Evolutionary conservation across 176 grass and related monocot genomes (phyloP), one percentile per base, ranked within the genome.

Genomic region (Aegilops speltoides): DNA sequence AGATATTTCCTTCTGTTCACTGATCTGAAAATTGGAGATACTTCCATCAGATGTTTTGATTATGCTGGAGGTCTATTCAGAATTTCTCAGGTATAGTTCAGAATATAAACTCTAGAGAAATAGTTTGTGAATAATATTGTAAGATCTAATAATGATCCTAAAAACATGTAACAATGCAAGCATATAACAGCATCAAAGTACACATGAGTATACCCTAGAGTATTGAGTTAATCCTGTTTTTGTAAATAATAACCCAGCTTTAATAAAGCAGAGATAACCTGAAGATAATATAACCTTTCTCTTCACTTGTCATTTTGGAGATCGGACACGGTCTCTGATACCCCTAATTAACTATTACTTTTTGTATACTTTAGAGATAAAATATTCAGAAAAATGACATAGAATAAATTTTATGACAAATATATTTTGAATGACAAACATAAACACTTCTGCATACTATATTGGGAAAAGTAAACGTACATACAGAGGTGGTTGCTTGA

Each of bases 11-110:
- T 87, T 94, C 41, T 96, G 93, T 56, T 96, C 93, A 66, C 60
- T 45, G 86, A 92, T 86, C 93, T 96, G 89, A 86, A 91, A 96
- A 88, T 83, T 83, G 41, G 86, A 85, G 41, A 80, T 62, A 86
- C 70, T 74, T 88, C 74, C 29, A 83, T 79, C 66, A 81, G 80
- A 80, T 64, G 77, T 61, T 54, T 83, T 10, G 4, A 78, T 54
- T 79, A 23, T 65, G 63, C 20, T 33, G 75, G 65, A 89, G 20
- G 61, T 89, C 60, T 36, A 73, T 66, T 59, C 57, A 72, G n/a
- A 38, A 45, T 85, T 20, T 81, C 71, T 77, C 28, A 68, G 38
- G 31, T 50, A 20, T 85, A 77, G 61, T 78, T 48, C 22, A 48
- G 16, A 68, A 81, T 12, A 88, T 34, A 43, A 48, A 41, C 31